Percentiles rank a stretch among this genome's conserved stretches.
These are phyloP conservation scores for Solidago caesia DNA, from an alignment of 129 eudicot species.

Conservation along the genomic window DNA sequence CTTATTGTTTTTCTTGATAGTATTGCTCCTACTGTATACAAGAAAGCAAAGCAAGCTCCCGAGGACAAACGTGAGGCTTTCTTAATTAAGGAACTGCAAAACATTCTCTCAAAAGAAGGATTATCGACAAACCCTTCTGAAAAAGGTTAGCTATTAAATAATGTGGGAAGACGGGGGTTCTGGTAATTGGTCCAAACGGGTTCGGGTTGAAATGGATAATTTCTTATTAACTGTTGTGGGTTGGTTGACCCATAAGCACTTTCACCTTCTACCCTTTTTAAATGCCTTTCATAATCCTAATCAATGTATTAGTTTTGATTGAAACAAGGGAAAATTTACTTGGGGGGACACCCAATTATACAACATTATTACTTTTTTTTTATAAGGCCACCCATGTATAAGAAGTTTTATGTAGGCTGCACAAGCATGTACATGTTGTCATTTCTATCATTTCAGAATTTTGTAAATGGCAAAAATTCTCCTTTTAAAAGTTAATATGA, in stretches of 20 bases:
- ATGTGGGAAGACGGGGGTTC: background rate
- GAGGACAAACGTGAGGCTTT: slow-evolving; percentile 72
- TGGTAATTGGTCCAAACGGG: background rate
- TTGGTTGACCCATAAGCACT: background rate
- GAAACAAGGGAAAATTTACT: background rate
- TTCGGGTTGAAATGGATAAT: background rate
- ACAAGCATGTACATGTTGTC: no score
- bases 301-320: background rate
- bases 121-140: slow-evolving; percentile 76
- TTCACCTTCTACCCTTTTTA: background rate
- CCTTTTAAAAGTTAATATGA: no score
- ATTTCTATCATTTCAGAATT: no score
- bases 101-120: slow-evolving; percentile 73
- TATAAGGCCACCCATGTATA: background rate
- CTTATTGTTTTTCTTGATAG: slow-evolving; percentile 36
- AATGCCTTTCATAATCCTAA: background rate
- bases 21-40: slow-evolving; percentile 74
- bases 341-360: no score
- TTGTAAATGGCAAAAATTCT: no score
- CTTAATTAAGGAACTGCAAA: slow-evolving; percentile 70
- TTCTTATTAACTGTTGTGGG: no score
- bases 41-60: slow-evolving; percentile 80
- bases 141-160: slow-evolving; percentile 50
- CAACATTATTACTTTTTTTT: no score
- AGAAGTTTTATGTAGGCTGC: background rate